These are phyloP conservation scores for Citrus maxima DNA, from an alignment of 345 rosid genomes.

Conservation along the genomic window DNA sequence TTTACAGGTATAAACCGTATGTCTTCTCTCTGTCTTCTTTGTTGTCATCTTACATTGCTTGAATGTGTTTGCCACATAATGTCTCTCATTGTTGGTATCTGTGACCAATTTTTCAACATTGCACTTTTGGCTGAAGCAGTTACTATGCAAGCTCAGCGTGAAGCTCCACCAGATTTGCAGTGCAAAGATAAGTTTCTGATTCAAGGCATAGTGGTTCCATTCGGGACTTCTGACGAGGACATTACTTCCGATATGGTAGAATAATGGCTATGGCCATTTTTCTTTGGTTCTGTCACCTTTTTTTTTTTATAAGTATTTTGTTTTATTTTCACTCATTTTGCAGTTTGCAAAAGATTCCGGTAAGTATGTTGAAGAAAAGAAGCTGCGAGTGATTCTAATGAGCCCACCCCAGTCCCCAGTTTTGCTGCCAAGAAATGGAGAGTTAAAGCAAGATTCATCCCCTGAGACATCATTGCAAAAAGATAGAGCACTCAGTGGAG, in stretches of 20 bases:
- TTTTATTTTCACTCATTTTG: neutral
- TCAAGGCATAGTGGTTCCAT: slow-evolving; percentile 45
- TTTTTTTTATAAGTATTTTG: neutral
- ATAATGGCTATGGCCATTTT: neutral
- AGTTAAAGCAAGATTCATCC: slow-evolving; percentile 28
- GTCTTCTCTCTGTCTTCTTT: neutral
- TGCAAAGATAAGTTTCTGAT: slow-evolving; percentile 65
- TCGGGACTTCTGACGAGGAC: slow-evolving; percentile 39
- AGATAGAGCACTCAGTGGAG: slow-evolving; percentile 12
- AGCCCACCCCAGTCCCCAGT: slow-evolving; percentile 34
- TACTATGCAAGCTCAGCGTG: slow-evolving; percentile 49
- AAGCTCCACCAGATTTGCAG: slow-evolving; percentile 44
- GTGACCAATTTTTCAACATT: neutral
- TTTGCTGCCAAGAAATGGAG: slow-evolving; percentile 33
- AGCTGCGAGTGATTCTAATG: slow-evolving; percentile 42
- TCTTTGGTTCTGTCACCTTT: neutral
- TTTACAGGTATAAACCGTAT: slow-evolving; percentile 32
- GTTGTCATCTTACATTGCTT: neutral
- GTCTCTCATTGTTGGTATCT: neutral
- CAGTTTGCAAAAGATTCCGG: slow-evolving; percentile 48
- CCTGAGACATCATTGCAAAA: slow-evolving; percentile 20
- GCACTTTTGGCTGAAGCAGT: slow-evolving; percentile 28
- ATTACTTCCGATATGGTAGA: slow-evolving; percentile 39
- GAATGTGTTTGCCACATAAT: neutral
- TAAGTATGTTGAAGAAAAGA: slow-evolving; percentile 42